A percentile compares a stretch with the other conserved stretches of the same genome.
phyloP scores from a whole-genome alignment of 2,329 filamentous ascomycete genomes.

The Phialophora expanda region DNA sequence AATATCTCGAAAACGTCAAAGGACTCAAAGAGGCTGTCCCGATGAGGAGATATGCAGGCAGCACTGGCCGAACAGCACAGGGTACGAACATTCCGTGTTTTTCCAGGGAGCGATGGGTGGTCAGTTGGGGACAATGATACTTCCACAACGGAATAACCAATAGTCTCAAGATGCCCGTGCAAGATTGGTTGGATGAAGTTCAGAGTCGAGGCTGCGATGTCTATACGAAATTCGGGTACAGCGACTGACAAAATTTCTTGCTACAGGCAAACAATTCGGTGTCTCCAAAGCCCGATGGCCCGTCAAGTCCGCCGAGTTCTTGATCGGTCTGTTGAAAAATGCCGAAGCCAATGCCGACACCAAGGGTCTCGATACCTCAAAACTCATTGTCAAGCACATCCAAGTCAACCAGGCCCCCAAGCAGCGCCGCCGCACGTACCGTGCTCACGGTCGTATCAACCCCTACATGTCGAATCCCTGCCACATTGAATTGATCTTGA shows the following conservation, averaged over 20 bases:
- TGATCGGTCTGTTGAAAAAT: conserved; percentile 96
- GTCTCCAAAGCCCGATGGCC: conserved; percentile 98
- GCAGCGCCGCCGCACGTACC: conserved; percentile 98
- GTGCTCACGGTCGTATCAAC: conserved; percentile 99
- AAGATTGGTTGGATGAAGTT: not conserved
- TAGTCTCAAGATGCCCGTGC: not conserved
- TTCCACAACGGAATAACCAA: not conserved
- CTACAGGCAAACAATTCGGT: conserved; percentile 95
- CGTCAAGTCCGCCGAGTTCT: conserved; percentile 98
- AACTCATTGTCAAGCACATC: conserved; percentile 99
- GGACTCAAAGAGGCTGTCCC: conserved; percentile 97
- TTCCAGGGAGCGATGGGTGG: not conserved
- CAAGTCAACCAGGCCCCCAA: conserved; percentile 99
- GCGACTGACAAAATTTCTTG: conserved; percentile 21
- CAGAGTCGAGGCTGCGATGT: not conserved
- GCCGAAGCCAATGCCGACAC: conserved; percentile 95
- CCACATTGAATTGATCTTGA: conserved; percentile 99
- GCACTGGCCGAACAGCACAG: conserved; percentile 95
- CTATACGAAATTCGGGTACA: not conserved
- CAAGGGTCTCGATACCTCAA: conserved; percentile 96
- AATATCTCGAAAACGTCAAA: conserved; percentile 98
- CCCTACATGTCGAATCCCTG: conserved; percentile 99
- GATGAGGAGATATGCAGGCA: conserved; percentile 96
- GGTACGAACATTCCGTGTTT: conserved; percentile 65
- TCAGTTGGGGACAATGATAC: not conserved